These are phyloP conservation scores for Keqinozyma sinolaborantium DNA, from an alignment of 1,139 yeast genomes.

Conservation along the genomic window DNA sequence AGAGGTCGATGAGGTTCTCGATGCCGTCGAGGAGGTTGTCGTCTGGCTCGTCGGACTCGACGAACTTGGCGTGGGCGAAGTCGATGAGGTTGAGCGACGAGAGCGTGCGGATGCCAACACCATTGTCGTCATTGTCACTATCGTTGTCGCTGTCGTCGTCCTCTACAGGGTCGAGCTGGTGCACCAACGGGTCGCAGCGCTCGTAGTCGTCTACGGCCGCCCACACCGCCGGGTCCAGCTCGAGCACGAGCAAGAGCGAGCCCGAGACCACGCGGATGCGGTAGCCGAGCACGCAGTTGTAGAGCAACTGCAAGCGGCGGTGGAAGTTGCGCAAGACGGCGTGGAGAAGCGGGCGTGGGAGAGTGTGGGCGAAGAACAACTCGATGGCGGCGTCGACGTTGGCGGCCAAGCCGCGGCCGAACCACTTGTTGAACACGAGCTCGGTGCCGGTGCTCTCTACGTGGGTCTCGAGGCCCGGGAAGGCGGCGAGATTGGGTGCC, in stretches of 20 bases:
- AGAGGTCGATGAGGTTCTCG: conserved; percentile 50
- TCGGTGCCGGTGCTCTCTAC: conserved; percentile 28
- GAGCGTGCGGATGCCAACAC: conserved; percentile 9
- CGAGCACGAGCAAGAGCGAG: conserved; percentile 72
- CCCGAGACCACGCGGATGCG: conserved; percentile 72
- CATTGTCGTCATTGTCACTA: conserved; percentile 18
- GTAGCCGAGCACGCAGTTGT: conserved; percentile 56
- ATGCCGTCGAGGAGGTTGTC: conserved; percentile 67
- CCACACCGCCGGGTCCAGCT: conserved; percentile 59
- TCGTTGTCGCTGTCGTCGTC: conserved; percentile 31
- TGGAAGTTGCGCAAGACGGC: conserved; percentile 35
- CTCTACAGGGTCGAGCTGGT: conserved; percentile 20
- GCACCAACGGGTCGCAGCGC: conserved; percentile 29
- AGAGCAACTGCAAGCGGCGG: conserved; percentile 59
- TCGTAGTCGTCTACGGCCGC: conserved; percentile 19
- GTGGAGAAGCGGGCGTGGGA: conserved; percentile 14
- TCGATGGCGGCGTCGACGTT: conserved; percentile 48
- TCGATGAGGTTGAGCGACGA: conserved; percentile 66
- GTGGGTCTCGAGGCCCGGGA: conserved; percentile 9
- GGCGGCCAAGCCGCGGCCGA: conserved; percentile 59
- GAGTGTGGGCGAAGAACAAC: conserved; percentile 42
- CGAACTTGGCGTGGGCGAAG: conserved; percentile 79
- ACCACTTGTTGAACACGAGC: conserved; percentile 57
- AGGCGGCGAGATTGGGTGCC: conserved; percentile 9
- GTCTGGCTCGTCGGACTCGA: conserved; percentile 67